Conservation (phyloP, 1,284 basidiomycete species). For the Malassezia globosa region DNA sequence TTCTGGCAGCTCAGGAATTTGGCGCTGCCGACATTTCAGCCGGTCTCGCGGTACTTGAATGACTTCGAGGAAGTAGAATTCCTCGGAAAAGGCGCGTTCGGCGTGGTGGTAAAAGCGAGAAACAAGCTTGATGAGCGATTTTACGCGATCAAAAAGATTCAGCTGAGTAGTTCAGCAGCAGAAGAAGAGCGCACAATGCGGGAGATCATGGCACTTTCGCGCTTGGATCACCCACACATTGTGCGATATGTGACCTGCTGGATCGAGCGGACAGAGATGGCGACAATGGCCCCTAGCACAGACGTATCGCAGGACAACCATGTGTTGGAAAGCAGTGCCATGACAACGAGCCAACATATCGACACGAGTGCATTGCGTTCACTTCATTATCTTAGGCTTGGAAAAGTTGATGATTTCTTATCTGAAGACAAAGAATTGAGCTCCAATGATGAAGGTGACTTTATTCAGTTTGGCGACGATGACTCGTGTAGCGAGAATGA, state of each 20-base stretch:
- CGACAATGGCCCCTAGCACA: conserved; percentile 1
- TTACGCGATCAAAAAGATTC: conserved; percentile 74
- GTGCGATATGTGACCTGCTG: conserved; percentile 60
- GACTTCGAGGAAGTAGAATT: conserved; percentile 47
- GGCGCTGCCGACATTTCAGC: conserved; percentile 3
- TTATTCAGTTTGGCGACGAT: conserved; percentile 14
- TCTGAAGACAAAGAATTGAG: conserved; percentile 5
- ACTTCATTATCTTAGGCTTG: conserved; percentile 2
- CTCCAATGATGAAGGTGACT: not conserved
- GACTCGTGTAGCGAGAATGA: not conserved
- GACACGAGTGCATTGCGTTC: conserved; percentile 12
- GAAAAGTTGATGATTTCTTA: conserved; percentile 34
- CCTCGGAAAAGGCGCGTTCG: conserved; percentile 75
- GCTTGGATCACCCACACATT: conserved; percentile 76
- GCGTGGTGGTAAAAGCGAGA: conserved; percentile 81
- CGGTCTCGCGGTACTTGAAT: conserved; percentile 36
- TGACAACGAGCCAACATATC: conserved; percentile 18
- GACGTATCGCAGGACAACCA: not conserved
- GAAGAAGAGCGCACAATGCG: conserved; percentile 78
- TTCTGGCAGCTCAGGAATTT: conserved; percentile 38
- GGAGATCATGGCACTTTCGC: conserved; percentile 77
- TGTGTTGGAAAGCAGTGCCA: not conserved
- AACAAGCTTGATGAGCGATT: conserved; percentile 57
- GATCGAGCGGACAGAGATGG: conserved; percentile 37
- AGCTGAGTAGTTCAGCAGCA: conserved; percentile 60